Percentiles rank a stretch among this genome's conserved stretches.
Conservation (phyloP, 257 asterid genomes). For the Lycium barbarum region DNA sequence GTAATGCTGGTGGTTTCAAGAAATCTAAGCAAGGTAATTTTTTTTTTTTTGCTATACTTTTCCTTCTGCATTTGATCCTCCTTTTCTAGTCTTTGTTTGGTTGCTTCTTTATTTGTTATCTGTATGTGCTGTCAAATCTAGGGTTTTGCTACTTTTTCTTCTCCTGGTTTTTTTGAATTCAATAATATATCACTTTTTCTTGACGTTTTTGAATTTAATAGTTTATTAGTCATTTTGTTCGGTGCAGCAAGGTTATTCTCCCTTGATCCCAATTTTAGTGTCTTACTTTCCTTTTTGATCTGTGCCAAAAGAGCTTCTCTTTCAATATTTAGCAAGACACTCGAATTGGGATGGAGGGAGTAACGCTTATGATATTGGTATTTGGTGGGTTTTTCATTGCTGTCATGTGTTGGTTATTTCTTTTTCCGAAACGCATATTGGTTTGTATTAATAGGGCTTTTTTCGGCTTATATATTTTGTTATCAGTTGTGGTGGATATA, state of each 20-base stretch:
- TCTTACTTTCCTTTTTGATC: too few species aligned
- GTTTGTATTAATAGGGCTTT: not conserved
- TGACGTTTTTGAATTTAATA: not conserved
- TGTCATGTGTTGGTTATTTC: not conserved
- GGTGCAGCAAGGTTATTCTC: not conserved
- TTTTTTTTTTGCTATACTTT: not conserved
- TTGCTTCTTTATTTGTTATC: not conserved
- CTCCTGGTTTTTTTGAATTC: not conserved
- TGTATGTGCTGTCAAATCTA: constrained; percentile 21
- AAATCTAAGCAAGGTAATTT: constrained; percentile 58
- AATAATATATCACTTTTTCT: not conserved
- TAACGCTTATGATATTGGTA: constrained; percentile 1
- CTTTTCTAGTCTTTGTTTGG: not conserved
- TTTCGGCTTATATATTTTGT: not conserved
- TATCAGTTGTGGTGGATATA: not conserved
- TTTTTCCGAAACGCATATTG: not conserved
- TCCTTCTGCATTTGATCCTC: not conserved
- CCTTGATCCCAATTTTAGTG: too few species aligned
- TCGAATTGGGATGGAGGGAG: too few species aligned
- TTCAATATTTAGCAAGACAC: too few species aligned
- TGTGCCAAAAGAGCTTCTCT: too few species aligned
- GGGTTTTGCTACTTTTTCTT: constrained; percentile 10
- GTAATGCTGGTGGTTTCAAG: constrained; percentile 61
- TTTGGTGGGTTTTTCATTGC: not conserved
- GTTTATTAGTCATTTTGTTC: not conserved